Evolutionary conservation across 1,284 basidiomycete species (phyloP).

Genomic region (Apiotrichum mycotoxinovorans): DNA sequence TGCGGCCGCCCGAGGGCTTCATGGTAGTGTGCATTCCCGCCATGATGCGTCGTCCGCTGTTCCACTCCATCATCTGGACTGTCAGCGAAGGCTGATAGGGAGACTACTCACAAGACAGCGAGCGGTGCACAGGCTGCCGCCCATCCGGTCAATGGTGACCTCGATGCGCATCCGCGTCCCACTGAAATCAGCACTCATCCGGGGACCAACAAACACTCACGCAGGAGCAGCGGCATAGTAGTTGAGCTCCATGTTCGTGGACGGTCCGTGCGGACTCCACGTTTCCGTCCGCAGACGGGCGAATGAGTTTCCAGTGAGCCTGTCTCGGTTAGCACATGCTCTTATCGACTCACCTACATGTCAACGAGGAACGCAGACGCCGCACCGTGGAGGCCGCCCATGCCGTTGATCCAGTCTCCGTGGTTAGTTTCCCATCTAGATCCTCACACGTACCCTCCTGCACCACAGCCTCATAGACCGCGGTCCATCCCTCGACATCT

Average conservation of each 20-base stretch:
- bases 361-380: conserved; percentile 35
- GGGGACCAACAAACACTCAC: too few relatives aligned
- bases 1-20: background rate
- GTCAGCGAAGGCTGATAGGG: background rate
- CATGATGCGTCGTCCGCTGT: conserved; percentile 6
- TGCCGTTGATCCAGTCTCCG: conserved; percentile 34
- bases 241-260: conserved; percentile 30
- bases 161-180: conserved; percentile 8
- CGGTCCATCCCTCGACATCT: conserved; percentile 1
- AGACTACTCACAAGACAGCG: conserved; percentile 11
- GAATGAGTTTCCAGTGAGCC: conserved; percentile 3
- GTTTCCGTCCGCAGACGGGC: conserved; percentile 20
- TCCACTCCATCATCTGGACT: conserved; percentile 4
- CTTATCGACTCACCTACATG: conserved; percentile 18
- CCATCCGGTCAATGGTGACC: conserved; percentile 5
- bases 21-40: conserved; percentile 13
- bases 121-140: background rate
- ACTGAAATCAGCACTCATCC: conserved; percentile 2
- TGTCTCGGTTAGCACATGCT: background rate
- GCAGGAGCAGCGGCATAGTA: conserved; percentile 24
- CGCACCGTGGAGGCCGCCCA: conserved; percentile 34
- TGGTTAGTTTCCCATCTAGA: background rate
- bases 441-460: background rate
- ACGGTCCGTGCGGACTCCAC: conserved; percentile 29
- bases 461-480: background rate